phyloP scores from a whole-genome alignment of 2,329 filamentous ascomycete species.

The Ascochyta viciae-villosae region DNA sequence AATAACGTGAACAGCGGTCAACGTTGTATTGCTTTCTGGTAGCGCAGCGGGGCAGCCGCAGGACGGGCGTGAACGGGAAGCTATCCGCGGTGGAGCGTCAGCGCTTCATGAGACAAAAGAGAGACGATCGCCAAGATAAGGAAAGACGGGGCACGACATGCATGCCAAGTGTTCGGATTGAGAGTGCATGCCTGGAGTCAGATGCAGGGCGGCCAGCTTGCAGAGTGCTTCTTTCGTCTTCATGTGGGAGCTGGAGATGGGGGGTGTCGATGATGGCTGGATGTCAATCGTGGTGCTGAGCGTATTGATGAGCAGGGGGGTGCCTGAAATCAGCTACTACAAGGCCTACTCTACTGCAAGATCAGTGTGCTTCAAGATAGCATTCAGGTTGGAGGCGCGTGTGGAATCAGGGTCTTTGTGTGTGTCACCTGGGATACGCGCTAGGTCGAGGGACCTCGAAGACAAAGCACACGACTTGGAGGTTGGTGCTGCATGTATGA shows the following conservation, averaged over 20 bases:
- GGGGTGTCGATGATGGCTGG: not conserved
- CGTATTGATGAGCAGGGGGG: not conserved
- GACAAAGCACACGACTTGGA: not conserved
- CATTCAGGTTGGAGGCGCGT: not conserved
- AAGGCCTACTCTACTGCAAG: not conserved
- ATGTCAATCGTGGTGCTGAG: not conserved
- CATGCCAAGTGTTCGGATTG: conserved; percentile 13
- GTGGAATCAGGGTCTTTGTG: not conserved
- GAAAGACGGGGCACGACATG: not conserved
- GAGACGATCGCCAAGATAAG: conserved; percentile 11
- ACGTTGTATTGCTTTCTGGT: not conserved
- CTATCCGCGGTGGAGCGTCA: conserved; percentile 15
- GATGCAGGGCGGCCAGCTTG: conserved; percentile 16
- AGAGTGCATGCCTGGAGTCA: not conserved
- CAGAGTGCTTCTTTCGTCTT: conserved; percentile 10
- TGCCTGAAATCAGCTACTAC: conserved; percentile 6
- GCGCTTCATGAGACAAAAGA: conserved; percentile 12
- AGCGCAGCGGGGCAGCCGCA: not conserved
- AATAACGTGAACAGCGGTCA: too few relatives aligned
- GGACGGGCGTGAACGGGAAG: not conserved
- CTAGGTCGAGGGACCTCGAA: not conserved
- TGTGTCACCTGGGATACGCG: not conserved
- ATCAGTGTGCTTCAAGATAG: not conserved
- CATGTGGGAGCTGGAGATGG: not conserved
- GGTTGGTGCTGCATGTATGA: not conserved